Conservation (phyloP, 805 yeast genomes). For the Barnettozyma sp. region DNA sequence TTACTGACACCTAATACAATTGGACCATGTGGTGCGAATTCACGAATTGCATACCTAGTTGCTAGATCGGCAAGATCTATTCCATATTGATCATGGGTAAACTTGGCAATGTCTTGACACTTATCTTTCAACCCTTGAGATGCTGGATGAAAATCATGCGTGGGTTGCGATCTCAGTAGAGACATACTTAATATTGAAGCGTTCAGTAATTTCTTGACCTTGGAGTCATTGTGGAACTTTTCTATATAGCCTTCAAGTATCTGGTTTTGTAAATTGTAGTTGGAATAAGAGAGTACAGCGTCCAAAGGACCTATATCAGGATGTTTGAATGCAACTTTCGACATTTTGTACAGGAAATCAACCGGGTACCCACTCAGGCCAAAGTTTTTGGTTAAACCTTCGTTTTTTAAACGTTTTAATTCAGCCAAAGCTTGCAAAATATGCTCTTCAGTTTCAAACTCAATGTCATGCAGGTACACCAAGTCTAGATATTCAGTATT, state of each 20-base stretch:
- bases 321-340: constrained; percentile 30
- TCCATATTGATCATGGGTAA: constrained; percentile 25
- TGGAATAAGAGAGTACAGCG: constrained; percentile 68
- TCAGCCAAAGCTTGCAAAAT: constrained; percentile 58
- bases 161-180: constrained; percentile 56
- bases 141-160: constrained; percentile 81
- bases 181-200: constrained; percentile 91
- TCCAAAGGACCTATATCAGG: constrained; percentile 59
- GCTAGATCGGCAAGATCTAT: constrained; percentile 79
- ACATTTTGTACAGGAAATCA: constrained; percentile 50
- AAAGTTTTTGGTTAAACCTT: constrained; percentile 55
- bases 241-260: constrained; percentile 40
- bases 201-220: constrained; percentile 55
- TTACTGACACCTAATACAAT: constrained; percentile 76
- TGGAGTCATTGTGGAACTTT: constrained; percentile 44
- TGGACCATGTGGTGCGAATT: constrained; percentile 33
- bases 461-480: constrained; percentile 86
- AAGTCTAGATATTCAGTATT: constrained; percentile 66
- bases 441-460: constrained; percentile 54
- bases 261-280: constrained; percentile 77
- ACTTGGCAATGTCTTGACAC: constrained; percentile 37
- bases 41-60: constrained; percentile 61
- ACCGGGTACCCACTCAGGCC: constrained; percentile 91
- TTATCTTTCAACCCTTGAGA: constrained; percentile 43
- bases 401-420: constrained; percentile 50